Evolutionary conservation across 1,139 yeast species (phyloP), one percentile per base, ranked within the genome.

Genomic region (Saccharomyces hybrid): DNA sequence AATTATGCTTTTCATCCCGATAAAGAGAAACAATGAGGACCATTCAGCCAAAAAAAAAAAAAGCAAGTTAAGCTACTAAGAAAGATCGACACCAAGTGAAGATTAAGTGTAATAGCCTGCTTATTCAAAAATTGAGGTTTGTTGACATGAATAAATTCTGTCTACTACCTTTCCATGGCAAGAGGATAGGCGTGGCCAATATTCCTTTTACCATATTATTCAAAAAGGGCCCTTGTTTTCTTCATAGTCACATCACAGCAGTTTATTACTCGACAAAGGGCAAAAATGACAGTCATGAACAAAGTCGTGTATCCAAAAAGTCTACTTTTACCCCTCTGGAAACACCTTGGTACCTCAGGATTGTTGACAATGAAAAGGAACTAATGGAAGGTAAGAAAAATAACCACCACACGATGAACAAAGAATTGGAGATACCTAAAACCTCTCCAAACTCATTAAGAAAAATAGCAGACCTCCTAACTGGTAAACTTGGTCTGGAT

Each of bases 401-500:
- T 20, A 20, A 20, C 23, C 23, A 20, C 23, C 23, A 20, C 23
- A 20, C 23, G 23, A 20, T 20, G 23, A 20, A 20, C 23, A 20
- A 20, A 20, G 23, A 20, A 20, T 20, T 20, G 23, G 23, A 20
- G 23, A 20, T 20, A 20, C 23, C 23, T 20, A 20, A 20, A 0
- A 62, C 74, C 49, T 71, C 88, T 0, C 96, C 96, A 0, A 64
- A 61, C 0, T 64, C 80, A 0, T 62, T 89, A 5, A 64, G 64
- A 11, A 68, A 69, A 3, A 71, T 88, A 11, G 66, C 84, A 7
- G 61, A 73, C 7, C 73, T 77, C 52, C 64, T 87, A 57, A 79
- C 80, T 1, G 67, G 73, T 14, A 84, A 85, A 46, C 76, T 87
- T 59, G 96, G 96, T 7, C 71, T 90, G 51, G 73, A 73, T 3